A percentile compares a stretch with the other conserved stretches of the same genome.
phyloP scores from a whole-genome alignment of 371 early-diverging fungal species.

The Batrachochytrium dendrobatidis region DNA sequence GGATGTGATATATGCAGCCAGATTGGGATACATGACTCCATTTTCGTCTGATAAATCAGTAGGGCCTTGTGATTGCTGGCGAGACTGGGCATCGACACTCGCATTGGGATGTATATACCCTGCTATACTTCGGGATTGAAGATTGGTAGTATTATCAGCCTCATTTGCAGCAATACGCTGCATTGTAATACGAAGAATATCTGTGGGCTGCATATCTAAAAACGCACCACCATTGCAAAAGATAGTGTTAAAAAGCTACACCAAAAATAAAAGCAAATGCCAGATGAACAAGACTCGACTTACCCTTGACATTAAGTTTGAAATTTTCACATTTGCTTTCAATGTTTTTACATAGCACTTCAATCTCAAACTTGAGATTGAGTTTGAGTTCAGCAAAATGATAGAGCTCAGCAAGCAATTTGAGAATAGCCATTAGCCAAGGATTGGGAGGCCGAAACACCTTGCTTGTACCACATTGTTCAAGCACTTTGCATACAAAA shows the following conservation, averaged over 20 bases:
- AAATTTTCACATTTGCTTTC: too few relatives aligned
- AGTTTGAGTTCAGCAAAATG: constrained; percentile 86
- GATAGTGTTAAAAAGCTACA: too few relatives aligned
- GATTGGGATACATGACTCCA: constrained; percentile 44
- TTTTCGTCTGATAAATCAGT: too few relatives aligned
- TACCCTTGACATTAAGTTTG: constrained; percentile 11
- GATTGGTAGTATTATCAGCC: not conserved
- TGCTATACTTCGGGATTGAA: not conserved
- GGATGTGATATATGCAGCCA: constrained; percentile 61
- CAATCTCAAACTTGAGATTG: constrained; percentile 94
- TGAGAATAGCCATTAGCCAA: constrained; percentile 93
- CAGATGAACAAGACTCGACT: not conserved
- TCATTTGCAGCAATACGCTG: constrained; percentile 15
- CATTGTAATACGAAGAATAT: constrained; percentile 59
- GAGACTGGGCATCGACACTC: constrained; percentile 1
- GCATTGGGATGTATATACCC: not conserved
- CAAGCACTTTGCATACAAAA: constrained; percentile 95
- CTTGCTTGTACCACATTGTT: constrained; percentile 71
- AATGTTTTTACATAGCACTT: constrained; percentile 90
- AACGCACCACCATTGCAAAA: too few relatives aligned
- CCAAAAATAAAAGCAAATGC: not conserved
- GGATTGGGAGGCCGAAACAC: constrained; percentile 96
- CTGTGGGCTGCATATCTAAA: constrained; percentile 70
- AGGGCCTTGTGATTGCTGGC: constrained; percentile 6
- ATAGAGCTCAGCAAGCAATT: constrained; percentile 85